These are phyloP conservation scores for Cylindrotheca closterium DNA, from an alignment of 108 stramenopile genomes.

Conservation along the genomic window DNA sequence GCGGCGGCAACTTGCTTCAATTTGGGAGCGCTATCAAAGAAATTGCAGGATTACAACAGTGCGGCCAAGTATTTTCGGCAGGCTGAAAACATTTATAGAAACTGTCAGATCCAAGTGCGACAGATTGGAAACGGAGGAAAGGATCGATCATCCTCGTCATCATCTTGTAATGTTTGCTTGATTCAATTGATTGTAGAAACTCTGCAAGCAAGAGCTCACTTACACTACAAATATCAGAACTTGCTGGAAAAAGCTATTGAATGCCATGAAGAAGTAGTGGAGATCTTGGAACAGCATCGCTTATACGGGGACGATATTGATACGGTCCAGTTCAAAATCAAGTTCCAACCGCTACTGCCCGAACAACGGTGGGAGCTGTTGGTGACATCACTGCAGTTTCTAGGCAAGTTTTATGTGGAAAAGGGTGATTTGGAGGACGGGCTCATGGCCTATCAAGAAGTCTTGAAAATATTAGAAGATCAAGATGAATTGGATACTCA, in stretches of 20 bases:
- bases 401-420: conserved; percentile 43
- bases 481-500: neutral
- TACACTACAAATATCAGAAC: conserved; percentile 34
- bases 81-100: conserved; percentile 26
- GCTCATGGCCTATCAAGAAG: conserved; percentile 32
- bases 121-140: neutral
- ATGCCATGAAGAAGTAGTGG: conserved; percentile 38
- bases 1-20: conserved; percentile 42
- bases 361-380: conserved; percentile 23
- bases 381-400: conserved; percentile 21
- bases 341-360: conserved; percentile 11
- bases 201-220: conserved; percentile 38
- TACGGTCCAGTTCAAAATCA: conserved; percentile 19
- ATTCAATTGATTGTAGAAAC: conserved; percentile 37
- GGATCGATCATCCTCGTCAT: neutral
- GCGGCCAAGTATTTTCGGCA: conserved; percentile 32
- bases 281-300: conserved; percentile 19
- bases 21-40: conserved; percentile 37
- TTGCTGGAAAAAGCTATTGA: conserved; percentile 29
- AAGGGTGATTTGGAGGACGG: conserved; percentile 36
- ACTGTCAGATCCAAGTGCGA: conserved; percentile 6
- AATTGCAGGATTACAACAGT: conserved; percentile 18
- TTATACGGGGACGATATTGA: conserved; percentile 8
- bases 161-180: conserved; percentile 26
- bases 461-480: conserved; percentile 11